Evolutionary conservation across 768 basidiomycete species (phyloP).

Genomic region (Termitomyces sp.): DNA sequence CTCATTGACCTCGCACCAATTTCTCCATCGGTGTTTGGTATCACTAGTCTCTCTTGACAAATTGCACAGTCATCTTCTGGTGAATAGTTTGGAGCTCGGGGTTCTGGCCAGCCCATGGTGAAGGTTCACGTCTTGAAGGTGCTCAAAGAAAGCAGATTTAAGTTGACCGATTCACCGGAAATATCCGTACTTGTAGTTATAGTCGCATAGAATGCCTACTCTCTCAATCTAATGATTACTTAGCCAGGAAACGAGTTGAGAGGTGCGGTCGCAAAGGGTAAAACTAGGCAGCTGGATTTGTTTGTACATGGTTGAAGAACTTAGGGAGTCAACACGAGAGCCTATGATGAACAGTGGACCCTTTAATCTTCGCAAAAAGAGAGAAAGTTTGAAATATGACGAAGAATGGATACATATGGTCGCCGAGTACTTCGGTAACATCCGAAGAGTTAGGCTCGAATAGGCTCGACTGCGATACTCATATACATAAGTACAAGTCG

Average conservation of each 20-base stretch:
- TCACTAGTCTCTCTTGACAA: conserved; percentile 3
- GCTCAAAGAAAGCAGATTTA: not conserved
- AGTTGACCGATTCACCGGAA: not conserved
- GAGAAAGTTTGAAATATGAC: not conserved
- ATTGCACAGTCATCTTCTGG: conserved; percentile 5
- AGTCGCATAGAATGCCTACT: not conserved
- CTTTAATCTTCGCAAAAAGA: not conserved
- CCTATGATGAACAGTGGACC: no score
- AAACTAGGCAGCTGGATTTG: no score
- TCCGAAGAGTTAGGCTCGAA: not conserved
- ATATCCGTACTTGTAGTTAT: not conserved
- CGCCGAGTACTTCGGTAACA: not conserved
- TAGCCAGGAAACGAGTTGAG: not conserved
- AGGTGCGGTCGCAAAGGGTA: not conserved
- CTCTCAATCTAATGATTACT: not conserved
- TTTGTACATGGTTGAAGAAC: not conserved
- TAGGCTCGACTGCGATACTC: not conserved
- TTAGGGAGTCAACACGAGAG: not conserved
- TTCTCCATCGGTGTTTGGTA: conserved; percentile 4
- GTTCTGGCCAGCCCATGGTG: conserved; percentile 4
- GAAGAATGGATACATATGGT: not conserved
- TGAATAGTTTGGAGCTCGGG: conserved; percentile 4
- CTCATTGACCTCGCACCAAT: conserved; percentile 3
- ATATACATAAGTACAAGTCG: not conserved
- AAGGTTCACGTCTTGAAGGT: not conserved